A percentile compares a stretch with the other conserved stretches of the same genome.
Evolutionary conservation across 441 rosid genomes (phyloP).

Genomic region (Geranium incanum): DNA sequence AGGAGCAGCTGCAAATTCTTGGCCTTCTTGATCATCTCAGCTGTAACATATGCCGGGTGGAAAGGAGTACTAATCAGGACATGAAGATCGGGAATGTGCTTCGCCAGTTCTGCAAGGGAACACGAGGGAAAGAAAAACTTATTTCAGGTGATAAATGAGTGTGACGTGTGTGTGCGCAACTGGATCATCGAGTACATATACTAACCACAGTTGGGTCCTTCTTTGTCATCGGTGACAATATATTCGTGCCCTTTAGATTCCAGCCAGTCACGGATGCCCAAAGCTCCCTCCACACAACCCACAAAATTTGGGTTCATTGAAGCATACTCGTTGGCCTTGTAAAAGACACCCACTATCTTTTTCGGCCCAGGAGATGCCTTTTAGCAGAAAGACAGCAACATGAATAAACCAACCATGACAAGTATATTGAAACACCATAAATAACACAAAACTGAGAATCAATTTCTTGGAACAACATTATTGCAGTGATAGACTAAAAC

Average conservation of each 20-base stretch:
- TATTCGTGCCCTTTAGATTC: slow-evolving; percentile 82
- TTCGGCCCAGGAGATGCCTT: slow-evolving; percentile 75
- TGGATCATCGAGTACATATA: not conserved
- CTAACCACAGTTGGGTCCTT: slow-evolving; percentile 71
- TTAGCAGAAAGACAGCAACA: slow-evolving; percentile 5
- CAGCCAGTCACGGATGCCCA: slow-evolving; percentile 74
- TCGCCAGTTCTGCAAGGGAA: slow-evolving; percentile 64
- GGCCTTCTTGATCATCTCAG: slow-evolving; percentile 83
- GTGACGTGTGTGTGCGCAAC: not conserved
- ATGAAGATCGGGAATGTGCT: slow-evolving; percentile 79
- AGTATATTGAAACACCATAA: not conserved
- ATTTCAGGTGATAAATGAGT: not conserved
- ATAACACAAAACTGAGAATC: not conserved
- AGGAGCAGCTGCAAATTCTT: slow-evolving; percentile 83
- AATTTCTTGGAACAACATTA: not conserved
- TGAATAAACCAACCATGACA: not conserved
- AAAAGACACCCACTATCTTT: slow-evolving; percentile 92
- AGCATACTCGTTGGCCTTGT: slow-evolving; percentile 80
- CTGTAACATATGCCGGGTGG: slow-evolving; percentile 89
- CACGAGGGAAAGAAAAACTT: not conserved
- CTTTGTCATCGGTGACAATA: slow-evolving; percentile 90
- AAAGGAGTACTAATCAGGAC: slow-evolving; percentile 85
- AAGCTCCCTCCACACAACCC: slow-evolving; percentile 66
- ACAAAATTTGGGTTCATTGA: slow-evolving; percentile 69
- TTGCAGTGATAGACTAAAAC: not conserved